These are phyloP conservation scores for Clavispora asparagi DNA, from an alignment of 805 yeast species.

Conservation along the genomic window DNA sequence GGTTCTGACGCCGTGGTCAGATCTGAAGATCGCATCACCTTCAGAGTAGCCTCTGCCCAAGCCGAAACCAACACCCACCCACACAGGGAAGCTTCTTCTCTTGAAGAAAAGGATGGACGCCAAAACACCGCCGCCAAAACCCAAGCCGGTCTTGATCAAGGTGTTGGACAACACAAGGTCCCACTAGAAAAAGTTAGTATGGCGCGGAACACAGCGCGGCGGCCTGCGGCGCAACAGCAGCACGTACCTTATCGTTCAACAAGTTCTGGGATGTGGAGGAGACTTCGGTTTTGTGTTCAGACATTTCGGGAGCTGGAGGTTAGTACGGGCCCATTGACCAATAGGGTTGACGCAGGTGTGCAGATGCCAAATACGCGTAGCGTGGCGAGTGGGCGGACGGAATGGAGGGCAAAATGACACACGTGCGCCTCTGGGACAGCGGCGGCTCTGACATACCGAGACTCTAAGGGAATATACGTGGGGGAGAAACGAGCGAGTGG, in stretches of 20 bases:
- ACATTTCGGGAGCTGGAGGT: conserved; percentile 14
- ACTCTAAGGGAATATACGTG: neutral
- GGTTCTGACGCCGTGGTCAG: conserved; percentile 68
- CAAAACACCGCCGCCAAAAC: conserved; percentile 94
- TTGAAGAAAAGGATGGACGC: conserved; percentile 85
- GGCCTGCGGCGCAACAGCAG: neutral
- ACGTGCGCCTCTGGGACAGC: neutral
- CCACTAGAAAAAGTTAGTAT: conserved; percentile 47
- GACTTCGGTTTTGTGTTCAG: conserved; percentile 31
- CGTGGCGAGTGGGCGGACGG: neutral
- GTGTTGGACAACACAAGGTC: conserved; percentile 94
- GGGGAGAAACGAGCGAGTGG: neutral
- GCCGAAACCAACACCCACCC: conserved; percentile 97
- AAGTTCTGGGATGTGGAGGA: conserved; percentile 47
- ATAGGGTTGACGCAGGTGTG: neutral
- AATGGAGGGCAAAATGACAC: neutral
- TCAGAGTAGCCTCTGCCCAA: conserved; percentile 97
- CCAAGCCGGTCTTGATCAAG: conserved; percentile 90
- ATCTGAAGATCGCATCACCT: conserved; percentile 95
- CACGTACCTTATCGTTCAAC: conserved; percentile 51
- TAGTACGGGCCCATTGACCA: conserved; percentile 7
- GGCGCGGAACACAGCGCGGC: neutral
- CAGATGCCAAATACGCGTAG: neutral
- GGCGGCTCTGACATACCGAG: neutral
- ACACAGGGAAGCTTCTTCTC: conserved; percentile 96